Evolutionary conservation across 2,329 filamentous ascomycete species (phyloP), one percentile per base, ranked within the genome.

Genomic region (Penicillium occitanis): DNA sequence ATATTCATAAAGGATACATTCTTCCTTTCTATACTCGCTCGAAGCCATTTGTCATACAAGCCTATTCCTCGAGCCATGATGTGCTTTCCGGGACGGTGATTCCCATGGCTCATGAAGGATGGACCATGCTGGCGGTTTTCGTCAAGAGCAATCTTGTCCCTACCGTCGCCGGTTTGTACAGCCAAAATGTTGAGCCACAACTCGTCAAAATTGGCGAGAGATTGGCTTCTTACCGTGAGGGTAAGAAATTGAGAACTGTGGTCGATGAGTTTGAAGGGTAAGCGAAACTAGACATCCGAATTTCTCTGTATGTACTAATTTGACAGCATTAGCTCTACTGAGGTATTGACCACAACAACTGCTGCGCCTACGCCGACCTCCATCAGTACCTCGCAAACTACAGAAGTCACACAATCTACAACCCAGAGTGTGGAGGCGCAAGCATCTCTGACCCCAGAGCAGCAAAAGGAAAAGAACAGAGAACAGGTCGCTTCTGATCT

Each of bases 151-250:
- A 88, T 1, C 82, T 98, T 17, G 95, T 91, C 90, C 94, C 94
- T 1, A 89, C 90, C 69, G 69, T 97, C 11, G 88, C 90, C 30
- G 85, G 91, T 14, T 81, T 97, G 5, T 98, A 98, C 74, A 87
- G 89, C 11, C 89, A 97, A 74, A 97, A 96, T 72, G 93, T 99
- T 3, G 93, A 98, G 80, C 96, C 96, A 14, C 96, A 99, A 78
- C 85, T 99, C 14, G 87, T 94, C 65, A 92, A 93, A 72, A 98
- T 99, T 73, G 91, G 92, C 13, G 91, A 97, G 80, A 89, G 93
- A 55, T 85, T 99, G 11, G 93, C 93, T 48, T 82, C 80, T 68
- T 84, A 84, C 66, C 78, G 84, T 25, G 83, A 86, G 71, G 87
- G 87, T 22, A 87, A 86, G 74, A 88, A 87, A 70, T 71, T 90